Evolutionary conservation across 768 basidiomycete species (phyloP).

Genomic region (Exidia glandulosa): DNA sequence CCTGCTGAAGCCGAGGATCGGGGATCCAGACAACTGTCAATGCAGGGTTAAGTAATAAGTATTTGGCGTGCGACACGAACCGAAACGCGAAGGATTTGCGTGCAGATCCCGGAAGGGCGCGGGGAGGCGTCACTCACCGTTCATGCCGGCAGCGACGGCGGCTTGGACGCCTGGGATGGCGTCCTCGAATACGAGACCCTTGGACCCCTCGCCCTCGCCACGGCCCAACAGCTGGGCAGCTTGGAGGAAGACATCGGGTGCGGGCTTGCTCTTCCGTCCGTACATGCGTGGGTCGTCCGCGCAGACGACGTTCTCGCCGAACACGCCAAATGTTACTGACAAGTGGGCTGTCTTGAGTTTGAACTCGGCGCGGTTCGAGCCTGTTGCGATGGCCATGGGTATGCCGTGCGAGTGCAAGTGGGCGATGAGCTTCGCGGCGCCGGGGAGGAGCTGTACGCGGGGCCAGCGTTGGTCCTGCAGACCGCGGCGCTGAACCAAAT

Average conservation of each 20-base stretch:
- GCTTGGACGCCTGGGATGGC: conserved; percentile 66
- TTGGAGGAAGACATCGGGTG: conserved; percentile 69
- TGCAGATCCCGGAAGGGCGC: background rate
- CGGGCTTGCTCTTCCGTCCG: conserved; percentile 54
- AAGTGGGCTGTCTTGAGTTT: conserved; percentile 57
- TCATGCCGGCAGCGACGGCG: conserved; percentile 78
- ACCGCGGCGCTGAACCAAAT: conserved; percentile 41
- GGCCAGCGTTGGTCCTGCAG: conserved; percentile 61
- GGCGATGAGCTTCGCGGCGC: conserved; percentile 52
- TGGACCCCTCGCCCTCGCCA: conserved; percentile 43
- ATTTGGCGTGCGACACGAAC: background rate
- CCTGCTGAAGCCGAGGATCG: conserved; percentile 43
- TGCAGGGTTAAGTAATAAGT: background rate
- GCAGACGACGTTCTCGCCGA: conserved; percentile 58
- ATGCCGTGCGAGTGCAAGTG: conserved; percentile 59
- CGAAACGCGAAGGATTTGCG: background rate
- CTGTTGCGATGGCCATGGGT: conserved; percentile 76
- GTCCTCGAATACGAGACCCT: conserved; percentile 78
- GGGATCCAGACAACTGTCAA: conserved; percentile 74
- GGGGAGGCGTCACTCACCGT: conserved; percentile 37
- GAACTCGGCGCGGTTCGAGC: conserved; percentile 55
- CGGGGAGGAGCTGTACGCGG: conserved; percentile 61
- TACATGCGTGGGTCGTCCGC: conserved; percentile 48
- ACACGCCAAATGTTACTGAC: conserved; percentile 44
- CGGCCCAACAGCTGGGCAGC: conserved; percentile 53